phyloP scores from a whole-genome alignment of 176 grass and related monocot genomes.

The Phoenix dactylifera region DNA sequence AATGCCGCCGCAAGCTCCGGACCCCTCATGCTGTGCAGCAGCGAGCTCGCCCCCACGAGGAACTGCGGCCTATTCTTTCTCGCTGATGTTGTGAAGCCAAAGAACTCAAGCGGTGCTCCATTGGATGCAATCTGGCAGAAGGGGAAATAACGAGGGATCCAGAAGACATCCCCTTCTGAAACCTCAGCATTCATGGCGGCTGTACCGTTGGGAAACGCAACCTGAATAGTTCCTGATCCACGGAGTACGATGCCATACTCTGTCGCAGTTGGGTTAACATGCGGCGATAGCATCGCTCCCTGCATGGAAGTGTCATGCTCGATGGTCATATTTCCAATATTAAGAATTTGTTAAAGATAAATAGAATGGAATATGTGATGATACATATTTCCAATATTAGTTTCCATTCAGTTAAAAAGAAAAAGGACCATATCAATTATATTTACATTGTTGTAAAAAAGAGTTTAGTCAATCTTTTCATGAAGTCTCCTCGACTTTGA shows the following conservation, averaged over 20 bases:
- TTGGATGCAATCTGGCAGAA: conserved; percentile 5
- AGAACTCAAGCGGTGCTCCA: background rate
- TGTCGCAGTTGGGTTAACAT: conserved; percentile 1
- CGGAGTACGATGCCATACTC: conserved; percentile 8
- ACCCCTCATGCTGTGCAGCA: background rate
- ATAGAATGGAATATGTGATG: too few species aligned
- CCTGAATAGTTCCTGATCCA: conserved; percentile 1
- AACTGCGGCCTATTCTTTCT: too few species aligned
- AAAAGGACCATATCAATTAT: background rate
- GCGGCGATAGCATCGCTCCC: conserved; percentile 10
- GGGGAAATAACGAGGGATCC: conserved; percentile 9
- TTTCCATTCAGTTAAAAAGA: background rate
- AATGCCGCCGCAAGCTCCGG: conserved; percentile 5
- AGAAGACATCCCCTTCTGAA: conserved; percentile 7
- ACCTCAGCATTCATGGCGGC: background rate
- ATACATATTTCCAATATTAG: too few species aligned
- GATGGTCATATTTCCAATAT: too few species aligned
- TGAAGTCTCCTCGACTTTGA: too few species aligned
- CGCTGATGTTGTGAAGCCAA: too few species aligned
- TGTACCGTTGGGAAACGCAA: conserved; percentile 3
- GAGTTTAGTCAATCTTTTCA: background rate
- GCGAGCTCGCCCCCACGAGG: too few species aligned
- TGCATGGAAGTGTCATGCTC: background rate
- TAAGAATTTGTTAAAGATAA: too few species aligned
- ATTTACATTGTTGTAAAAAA: background rate